Percentiles rank a stretch among this genome's conserved stretches.
Evolutionary conservation across 768 basidiomycete species (phyloP).

Genomic region (Trametes villosa): DNA sequence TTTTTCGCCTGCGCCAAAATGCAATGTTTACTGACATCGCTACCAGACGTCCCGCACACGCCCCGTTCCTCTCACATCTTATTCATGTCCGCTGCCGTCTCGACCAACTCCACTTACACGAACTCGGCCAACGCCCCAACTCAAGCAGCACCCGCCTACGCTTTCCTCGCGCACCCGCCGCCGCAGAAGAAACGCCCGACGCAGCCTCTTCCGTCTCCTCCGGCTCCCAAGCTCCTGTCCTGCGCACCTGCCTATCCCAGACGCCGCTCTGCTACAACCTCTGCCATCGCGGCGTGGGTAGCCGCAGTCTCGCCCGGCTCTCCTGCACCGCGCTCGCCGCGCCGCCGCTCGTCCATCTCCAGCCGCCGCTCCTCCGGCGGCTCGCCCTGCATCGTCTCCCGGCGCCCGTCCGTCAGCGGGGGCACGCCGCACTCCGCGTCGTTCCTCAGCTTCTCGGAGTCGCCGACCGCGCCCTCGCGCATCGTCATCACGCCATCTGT

Average conservation of each 20-base stretch:
- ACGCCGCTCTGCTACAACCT: constrained; percentile 49
- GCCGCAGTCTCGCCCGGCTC: constrained; percentile 71
- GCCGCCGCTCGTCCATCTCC: constrained; percentile 32
- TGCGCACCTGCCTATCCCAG: constrained; percentile 21
- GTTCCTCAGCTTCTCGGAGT: constrained; percentile 48
- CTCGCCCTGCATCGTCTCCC: constrained; percentile 28
- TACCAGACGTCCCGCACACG: constrained; percentile 13
- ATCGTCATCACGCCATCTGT: constrained; percentile 46
- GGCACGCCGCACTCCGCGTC: constrained; percentile 49
- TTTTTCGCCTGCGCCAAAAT: background rate
- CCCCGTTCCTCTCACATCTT: constrained; percentile 3
- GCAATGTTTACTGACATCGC: constrained; percentile 6
- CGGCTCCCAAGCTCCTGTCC: constrained; percentile 18
- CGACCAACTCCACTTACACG: constrained; percentile 7
- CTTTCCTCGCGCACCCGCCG: constrained; percentile 37
- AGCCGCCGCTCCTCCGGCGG: constrained; percentile 41
- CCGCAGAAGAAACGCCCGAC: constrained; percentile 35
- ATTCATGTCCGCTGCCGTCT: constrained; percentile 30
- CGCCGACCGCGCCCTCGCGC: constrained; percentile 40
- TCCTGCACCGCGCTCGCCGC: constrained; percentile 48
- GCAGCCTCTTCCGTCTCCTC: constrained; percentile 33
- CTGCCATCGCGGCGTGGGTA: constrained; percentile 64
- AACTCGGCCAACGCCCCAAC: constrained; percentile 11
- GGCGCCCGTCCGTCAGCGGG: constrained; percentile 45
- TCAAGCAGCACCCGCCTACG: constrained; percentile 29